Conservation (phyloP, 805 yeast genomes). For the Candida easanensis region DNA sequence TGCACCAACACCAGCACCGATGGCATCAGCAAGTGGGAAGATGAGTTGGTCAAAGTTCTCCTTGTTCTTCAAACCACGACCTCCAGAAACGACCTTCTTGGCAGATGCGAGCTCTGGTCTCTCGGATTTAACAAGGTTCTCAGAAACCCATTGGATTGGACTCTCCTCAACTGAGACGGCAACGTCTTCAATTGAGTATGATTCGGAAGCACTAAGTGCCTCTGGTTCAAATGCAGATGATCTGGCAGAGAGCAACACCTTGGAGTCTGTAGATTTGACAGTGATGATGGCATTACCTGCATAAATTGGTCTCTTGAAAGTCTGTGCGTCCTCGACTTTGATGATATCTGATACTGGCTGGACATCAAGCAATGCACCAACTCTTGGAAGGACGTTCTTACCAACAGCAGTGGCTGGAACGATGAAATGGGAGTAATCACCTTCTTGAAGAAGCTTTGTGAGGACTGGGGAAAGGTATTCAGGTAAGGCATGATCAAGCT, state of each 20-base stretch:
- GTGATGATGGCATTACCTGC: conserved; percentile 94
- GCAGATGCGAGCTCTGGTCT: conserved; percentile 93
- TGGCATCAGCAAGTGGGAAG: conserved; percentile 77
- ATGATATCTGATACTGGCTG: conserved; percentile 88
- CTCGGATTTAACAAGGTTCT: conserved; percentile 69
- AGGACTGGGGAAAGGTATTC: conserved; percentile 77
- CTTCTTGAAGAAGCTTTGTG: conserved; percentile 34
- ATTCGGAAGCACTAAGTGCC: conserved; percentile 33
- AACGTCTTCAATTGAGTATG: conserved; percentile 48
- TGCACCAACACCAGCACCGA: conserved; percentile 98
- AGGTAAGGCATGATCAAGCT: conserved; percentile 70
- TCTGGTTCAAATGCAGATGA: conserved; percentile 72
- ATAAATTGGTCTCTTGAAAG: conserved; percentile 90
- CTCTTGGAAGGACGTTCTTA: conserved; percentile 80
- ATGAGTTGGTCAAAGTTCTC: conserved; percentile 78
- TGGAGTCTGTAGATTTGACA: conserved; percentile 64
- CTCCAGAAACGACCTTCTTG: conserved; percentile 80
- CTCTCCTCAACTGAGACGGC: conserved; percentile 33
- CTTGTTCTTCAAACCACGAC: conserved; percentile 88
- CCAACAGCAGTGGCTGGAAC: conserved; percentile 86
- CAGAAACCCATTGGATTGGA: conserved; percentile 66
- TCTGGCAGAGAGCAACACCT: conserved; percentile 74
- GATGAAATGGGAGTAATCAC: conserved; percentile 66
- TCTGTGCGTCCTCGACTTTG: conserved; percentile 59
- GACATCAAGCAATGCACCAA: conserved; percentile 78